phyloP scores from a whole-genome alignment of 495 filamentous ascomycete species.

The Xylaria longipes region DNA sequence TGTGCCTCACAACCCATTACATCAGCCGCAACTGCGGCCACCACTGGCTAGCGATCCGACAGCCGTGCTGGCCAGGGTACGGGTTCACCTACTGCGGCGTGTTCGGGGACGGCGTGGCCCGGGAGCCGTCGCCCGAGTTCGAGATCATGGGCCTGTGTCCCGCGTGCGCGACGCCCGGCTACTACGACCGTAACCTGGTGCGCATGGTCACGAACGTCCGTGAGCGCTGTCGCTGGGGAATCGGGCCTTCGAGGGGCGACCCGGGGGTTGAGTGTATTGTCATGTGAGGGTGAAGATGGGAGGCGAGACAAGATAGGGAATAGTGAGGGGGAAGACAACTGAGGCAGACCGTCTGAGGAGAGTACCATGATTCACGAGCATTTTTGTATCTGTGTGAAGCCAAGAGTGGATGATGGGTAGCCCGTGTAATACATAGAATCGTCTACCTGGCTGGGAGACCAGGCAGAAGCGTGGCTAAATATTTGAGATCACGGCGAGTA shows the following conservation, averaged over 20 bases:
- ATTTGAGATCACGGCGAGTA: neutral
- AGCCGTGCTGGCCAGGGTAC: constrained; percentile 43
- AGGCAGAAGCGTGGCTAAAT: neutral
- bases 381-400: neutral
- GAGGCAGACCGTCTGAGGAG: neutral
- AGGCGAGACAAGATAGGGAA: neutral
- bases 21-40: constrained; percentile 47
- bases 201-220: constrained; percentile 42
- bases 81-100: constrained; percentile 45
- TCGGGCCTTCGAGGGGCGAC: constrained; percentile 45
- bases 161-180: constrained; percentile 32
- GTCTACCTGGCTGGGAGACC: neutral
- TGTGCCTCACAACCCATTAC: constrained; percentile 38
- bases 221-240: constrained; percentile 44
- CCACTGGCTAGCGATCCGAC: constrained; percentile 45
- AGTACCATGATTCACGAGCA: neutral
- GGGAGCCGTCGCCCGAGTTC: constrained; percentile 29
- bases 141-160: constrained; percentile 30
- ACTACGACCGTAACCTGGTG: constrained; percentile 46
- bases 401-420: neutral
- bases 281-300: constrained; percentile 38
- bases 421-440: neutral
- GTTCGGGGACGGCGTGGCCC: constrained; percentile 39
- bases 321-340: neutral
- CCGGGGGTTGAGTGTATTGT: constrained; percentile 46